Conservation (phyloP, 1,284 basidiomycete species). For the Cyathus pygmaeus region DNA sequence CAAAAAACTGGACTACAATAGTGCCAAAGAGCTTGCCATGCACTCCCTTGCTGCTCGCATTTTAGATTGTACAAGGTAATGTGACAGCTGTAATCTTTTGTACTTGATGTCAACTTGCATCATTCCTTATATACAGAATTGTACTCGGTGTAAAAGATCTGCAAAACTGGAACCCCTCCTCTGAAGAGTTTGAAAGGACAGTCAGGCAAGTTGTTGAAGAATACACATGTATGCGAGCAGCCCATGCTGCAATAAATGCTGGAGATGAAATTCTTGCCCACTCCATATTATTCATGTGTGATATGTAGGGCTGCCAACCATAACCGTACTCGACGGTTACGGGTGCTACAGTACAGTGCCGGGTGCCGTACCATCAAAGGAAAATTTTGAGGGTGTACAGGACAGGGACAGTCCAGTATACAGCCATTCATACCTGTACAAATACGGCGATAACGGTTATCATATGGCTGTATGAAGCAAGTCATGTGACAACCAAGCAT, state of each 20-base stretch:
- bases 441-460: no score
- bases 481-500: no score
- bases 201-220: neutral
- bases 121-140: no score
- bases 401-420: no score
- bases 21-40: no score
- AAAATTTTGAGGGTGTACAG: no score
- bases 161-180: neutral
- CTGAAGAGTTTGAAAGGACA: conserved; percentile 1
- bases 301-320: no score
- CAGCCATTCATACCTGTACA: no score
- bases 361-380: no score
- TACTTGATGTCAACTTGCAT: neutral
- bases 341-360: no score
- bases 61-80: conserved; percentile 3
- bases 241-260: conserved; percentile 8
- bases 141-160: neutral
- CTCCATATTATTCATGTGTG: conserved; percentile 11
- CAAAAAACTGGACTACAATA: conserved; percentile 17
- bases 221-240: conserved; percentile 6
- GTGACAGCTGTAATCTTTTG: neutral
- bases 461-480: no score
- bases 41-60: conserved; percentile 7
- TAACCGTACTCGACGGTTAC: no score
- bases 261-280: conserved; percentile 13